These are phyloP conservation scores for Aspergillus hiratsukae DNA, from an alignment of 2,329 filamentous ascomycete genomes.

Conservation along the genomic window DNA sequence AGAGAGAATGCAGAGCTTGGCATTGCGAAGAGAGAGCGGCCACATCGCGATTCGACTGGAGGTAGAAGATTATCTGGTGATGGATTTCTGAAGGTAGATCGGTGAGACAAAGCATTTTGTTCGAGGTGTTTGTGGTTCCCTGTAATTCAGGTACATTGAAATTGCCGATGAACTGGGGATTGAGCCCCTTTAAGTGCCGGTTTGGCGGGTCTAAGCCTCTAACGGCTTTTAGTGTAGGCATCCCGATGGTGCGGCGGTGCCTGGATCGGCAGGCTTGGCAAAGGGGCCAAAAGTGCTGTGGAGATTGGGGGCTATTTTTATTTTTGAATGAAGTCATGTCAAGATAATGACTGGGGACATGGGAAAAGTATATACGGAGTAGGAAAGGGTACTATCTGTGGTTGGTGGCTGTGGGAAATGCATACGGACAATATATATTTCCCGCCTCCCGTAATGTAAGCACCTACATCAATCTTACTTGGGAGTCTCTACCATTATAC, in stretches of 20 bases:
- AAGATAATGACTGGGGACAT: too few species aligned
- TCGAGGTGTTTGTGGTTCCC: neutral
- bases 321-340: neutral
- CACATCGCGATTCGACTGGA: conserved; percentile 11
- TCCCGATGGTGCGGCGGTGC: neutral
- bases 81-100: conserved; percentile 5
- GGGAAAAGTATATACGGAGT: too few species aligned
- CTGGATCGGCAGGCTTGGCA: neutral
- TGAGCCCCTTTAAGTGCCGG: neutral
- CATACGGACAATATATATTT: too few species aligned
- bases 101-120: neutral
- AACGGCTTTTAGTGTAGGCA: neutral
- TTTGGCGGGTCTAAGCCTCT: neutral
- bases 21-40: conserved; percentile 12
- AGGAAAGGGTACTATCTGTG: too few species aligned
- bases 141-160: neutral
- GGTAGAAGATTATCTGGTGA: conserved; percentile 5
- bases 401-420: too few species aligned
- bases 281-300: neutral
- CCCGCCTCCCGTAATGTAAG: too few species aligned
- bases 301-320: neutral
- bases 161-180: neutral
- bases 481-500: too few species aligned
- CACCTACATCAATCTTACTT: too few species aligned
- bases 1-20: conserved; percentile 8